Conservation (phyloP, 2,329 filamentous ascomycete species). For the Tolypocladium guangdongense region DNA sequence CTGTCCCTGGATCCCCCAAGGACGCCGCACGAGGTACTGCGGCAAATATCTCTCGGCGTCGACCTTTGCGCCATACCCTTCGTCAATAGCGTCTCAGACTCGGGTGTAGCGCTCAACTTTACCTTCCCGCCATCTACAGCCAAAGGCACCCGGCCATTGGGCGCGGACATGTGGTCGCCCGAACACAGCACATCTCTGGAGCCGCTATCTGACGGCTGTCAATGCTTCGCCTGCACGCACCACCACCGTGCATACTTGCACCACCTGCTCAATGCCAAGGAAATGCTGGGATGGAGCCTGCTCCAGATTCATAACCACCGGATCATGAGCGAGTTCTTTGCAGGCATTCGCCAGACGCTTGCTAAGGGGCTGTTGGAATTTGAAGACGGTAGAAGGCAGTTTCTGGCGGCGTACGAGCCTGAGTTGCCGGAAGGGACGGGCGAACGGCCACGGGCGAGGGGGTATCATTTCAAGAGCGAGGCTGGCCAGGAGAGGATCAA, state of each 20-base stretch:
- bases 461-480: slow-evolving; percentile 70
- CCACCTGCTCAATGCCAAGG: slow-evolving; percentile 78
- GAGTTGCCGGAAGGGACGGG: slow-evolving; percentile 66
- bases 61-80: slow-evolving; percentile 76
- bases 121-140: slow-evolving; percentile 45
- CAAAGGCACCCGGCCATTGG: slow-evolving; percentile 39
- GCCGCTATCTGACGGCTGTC: slow-evolving; percentile 54
- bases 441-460: slow-evolving; percentile 65
- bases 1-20: slow-evolving; percentile 60
- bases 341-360: slow-evolving; percentile 55
- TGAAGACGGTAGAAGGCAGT: slow-evolving; percentile 33
- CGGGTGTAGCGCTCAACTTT: slow-evolving; percentile 76
- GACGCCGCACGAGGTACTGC: slow-evolving; percentile 67
- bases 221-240: slow-evolving; percentile 71
- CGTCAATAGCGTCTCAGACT: slow-evolving; percentile 62
- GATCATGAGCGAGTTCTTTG: slow-evolving; percentile 63
- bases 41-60: slow-evolving; percentile 63
- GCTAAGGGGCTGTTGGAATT: slow-evolving; percentile 45
- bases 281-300: slow-evolving; percentile 94
- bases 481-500: slow-evolving; percentile 58
- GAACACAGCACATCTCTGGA: slow-evolving; percentile 49
- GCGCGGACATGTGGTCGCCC: slow-evolving; percentile 65
- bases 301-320: slow-evolving; percentile 87
- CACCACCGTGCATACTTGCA: slow-evolving; percentile 84
- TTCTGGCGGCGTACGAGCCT: slow-evolving; percentile 49